These are phyloP conservation scores for Apostasia ramifera DNA, from an alignment of 106 monocot genomes.

Conservation along the genomic window DNA sequence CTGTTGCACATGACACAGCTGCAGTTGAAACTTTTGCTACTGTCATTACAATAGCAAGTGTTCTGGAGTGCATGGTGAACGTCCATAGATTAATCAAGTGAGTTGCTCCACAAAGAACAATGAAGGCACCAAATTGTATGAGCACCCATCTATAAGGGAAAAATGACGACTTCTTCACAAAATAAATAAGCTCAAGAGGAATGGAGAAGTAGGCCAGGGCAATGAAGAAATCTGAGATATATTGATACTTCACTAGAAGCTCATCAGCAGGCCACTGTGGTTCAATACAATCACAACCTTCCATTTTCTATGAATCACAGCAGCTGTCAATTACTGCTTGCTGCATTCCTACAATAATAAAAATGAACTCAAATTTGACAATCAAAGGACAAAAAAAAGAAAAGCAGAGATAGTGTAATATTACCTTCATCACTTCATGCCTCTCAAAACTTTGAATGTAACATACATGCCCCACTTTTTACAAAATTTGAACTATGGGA, in stretches of 20 bases:
- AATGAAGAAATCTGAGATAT: conserved; percentile 94
- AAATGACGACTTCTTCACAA: conserved; percentile 75
- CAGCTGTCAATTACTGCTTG: conserved; percentile 10
- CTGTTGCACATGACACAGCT: conserved; percentile 69
- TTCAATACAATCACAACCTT: conserved; percentile 79
- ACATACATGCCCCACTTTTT: too few species aligned
- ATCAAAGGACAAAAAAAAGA: too few species aligned
- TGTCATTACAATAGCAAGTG: conserved; percentile 60
- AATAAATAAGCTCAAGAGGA: conserved; percentile 88
- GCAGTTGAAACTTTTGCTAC: conserved; percentile 73
- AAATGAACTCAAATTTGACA: conserved; percentile 27
- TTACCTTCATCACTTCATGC: too few species aligned
- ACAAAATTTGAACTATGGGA: too few species aligned
- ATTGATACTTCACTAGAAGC: conserved; percentile 82
- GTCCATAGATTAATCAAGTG: conserved; percentile 87
- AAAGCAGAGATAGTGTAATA: too few species aligned
- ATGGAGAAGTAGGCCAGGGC: conserved; percentile 93
- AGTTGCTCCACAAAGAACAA: conserved; percentile 86
- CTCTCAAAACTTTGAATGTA: too few species aligned
- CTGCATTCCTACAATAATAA: conserved; percentile 54
- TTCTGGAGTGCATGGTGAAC: conserved; percentile 48
- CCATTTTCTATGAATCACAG: conserved; percentile 40
- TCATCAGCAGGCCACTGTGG: conserved; percentile 70
- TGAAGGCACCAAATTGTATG: conserved; percentile 81
- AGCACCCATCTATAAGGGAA: conserved; percentile 87